These are phyloP conservation scores for Lactarius hatsudake DNA, from an alignment of 768 basidiomycete species.

Conservation along the genomic window DNA sequence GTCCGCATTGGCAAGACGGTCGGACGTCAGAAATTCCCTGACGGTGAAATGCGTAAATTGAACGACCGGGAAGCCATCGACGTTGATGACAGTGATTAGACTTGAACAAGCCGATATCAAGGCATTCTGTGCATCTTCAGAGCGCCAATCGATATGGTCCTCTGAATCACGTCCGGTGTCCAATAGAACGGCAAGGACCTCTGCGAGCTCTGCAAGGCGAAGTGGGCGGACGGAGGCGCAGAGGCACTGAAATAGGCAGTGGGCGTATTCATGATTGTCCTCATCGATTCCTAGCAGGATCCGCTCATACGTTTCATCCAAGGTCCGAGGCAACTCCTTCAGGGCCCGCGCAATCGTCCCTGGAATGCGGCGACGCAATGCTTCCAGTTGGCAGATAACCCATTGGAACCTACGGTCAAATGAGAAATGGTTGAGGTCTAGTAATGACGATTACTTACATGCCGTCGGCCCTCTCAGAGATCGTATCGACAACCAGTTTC, in stretches of 20 bases:
- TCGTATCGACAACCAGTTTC: not conserved
- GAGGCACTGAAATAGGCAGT: constrained; percentile 1
- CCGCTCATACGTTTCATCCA: not conserved
- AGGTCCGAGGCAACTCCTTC: not conserved
- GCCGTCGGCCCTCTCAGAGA: not conserved
- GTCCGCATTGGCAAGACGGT: not conserved
- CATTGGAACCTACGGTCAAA: not conserved
- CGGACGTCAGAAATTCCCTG: constrained; percentile 11
- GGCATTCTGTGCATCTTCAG: not conserved
- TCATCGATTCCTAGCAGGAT: not conserved
- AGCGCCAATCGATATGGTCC: not conserved
- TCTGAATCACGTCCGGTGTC: not conserved
- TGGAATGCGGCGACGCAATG: not conserved
- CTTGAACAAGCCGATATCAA: not conserved
- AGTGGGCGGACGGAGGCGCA: not conserved
- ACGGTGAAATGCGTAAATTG: constrained; percentile 16
- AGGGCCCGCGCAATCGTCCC: not conserved
- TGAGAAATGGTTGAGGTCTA: not conserved
- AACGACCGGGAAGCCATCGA: not conserved
- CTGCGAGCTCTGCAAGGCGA: constrained; percentile 10
- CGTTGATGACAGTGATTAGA: not conserved
- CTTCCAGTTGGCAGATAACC: constrained; percentile 5
- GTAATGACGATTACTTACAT: not conserved
- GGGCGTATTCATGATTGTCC: not conserved
- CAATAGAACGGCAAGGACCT: not conserved